Conservation (phyloP, 1,284 basidiomycete species). For the Lignosus rhinocerotis region DNA sequence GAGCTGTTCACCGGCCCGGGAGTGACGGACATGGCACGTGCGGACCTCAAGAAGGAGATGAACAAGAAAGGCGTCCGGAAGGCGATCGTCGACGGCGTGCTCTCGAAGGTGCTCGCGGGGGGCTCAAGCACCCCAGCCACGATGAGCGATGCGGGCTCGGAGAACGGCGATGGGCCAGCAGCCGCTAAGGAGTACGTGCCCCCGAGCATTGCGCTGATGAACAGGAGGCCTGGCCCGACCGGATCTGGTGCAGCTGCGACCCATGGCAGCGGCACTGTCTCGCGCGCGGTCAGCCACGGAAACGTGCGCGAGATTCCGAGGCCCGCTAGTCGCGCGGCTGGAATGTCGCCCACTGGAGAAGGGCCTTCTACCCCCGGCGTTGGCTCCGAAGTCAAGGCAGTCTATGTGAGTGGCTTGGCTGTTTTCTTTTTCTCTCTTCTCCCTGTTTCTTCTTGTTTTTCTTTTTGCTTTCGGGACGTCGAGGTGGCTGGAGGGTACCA, state of each 20-base stretch:
- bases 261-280: slow-evolving; percentile 25
- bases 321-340: slow-evolving; percentile 57
- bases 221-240: slow-evolving; percentile 44
- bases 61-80: slow-evolving; percentile 83
- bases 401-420: slow-evolving; percentile 58
- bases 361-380: slow-evolving; percentile 40
- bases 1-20: slow-evolving; percentile 82
- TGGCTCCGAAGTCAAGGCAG: slow-evolving; percentile 56
- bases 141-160: slow-evolving; percentile 55
- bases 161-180: slow-evolving; percentile 50
- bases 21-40: slow-evolving; percentile 82
- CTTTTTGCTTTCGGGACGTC: background rate
- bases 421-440: background rate
- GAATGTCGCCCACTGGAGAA: slow-evolving; percentile 42
- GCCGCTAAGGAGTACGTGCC: slow-evolving; percentile 62
- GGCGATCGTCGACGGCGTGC: slow-evolving; percentile 74
- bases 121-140: slow-evolving; percentile 40
- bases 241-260: slow-evolving; percentile 8
- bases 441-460: background rate
- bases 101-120: slow-evolving; percentile 55
- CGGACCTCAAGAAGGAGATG: slow-evolving; percentile 93
- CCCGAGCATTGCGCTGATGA: slow-evolving; percentile 67
- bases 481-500: slow-evolving; percentile 9
- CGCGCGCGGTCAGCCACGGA: slow-evolving; percentile 52
- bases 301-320: slow-evolving; percentile 48